Conservation (phyloP, 345 rosid genomes). For the Brassica cretica region DNA sequence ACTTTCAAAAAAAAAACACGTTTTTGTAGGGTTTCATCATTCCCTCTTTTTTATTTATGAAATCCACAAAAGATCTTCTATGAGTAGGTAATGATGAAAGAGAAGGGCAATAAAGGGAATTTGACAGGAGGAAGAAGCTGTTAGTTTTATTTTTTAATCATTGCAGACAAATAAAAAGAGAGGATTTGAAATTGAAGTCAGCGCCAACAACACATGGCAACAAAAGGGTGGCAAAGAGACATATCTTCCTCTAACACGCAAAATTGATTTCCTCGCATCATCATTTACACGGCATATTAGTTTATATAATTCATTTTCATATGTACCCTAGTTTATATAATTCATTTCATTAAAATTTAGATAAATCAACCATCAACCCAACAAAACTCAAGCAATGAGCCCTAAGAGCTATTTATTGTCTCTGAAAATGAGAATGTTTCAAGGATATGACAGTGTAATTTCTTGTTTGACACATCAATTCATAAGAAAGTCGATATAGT, state of each 20-base stretch:
- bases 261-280: slow-evolving; percentile 34
- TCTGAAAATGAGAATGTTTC: not conserved
- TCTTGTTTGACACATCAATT: slow-evolving; percentile 18
- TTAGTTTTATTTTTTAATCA: slow-evolving; percentile 27
- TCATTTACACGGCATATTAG: slow-evolving; percentile 26
- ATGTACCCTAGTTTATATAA: not conserved
- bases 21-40: slow-evolving; percentile 11
- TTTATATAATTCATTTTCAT: not conserved
- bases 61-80: slow-evolving; percentile 31
- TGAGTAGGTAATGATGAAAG: slow-evolving; percentile 36
- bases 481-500: slow-evolving; percentile 9
- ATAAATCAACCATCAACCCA: slow-evolving; percentile 12
- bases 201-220: slow-evolving; percentile 42
- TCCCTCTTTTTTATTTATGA: not conserved
- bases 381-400: slow-evolving; percentile 9
- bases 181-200: slow-evolving; percentile 39
- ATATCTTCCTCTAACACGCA: slow-evolving; percentile 36
- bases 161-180: slow-evolving; percentile 29
- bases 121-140: slow-evolving; percentile 19
- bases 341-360: not conserved
- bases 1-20: not conserved
- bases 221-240: slow-evolving; percentile 30
- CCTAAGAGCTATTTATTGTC: slow-evolving; percentile 20
- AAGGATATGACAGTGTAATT: slow-evolving; percentile 18
- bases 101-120: slow-evolving; percentile 20